Conservation (phyloP, 805 yeast genomes). For the Wickerhamomyces xylosicus region DNA sequence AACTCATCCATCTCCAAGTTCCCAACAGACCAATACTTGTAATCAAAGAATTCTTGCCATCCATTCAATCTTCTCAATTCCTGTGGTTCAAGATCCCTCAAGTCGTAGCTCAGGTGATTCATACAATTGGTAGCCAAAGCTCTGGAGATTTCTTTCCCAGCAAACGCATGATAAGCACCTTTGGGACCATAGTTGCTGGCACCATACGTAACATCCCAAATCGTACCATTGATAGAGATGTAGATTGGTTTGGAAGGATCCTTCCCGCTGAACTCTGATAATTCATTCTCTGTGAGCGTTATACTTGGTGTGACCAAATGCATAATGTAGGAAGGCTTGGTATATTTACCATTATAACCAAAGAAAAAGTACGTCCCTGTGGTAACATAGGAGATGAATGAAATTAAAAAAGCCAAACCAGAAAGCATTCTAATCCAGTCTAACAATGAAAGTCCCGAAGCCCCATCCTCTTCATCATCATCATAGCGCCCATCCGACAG, state of each 20-base stretch:
- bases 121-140: conserved; percentile 54
- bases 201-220: conserved; percentile 41
- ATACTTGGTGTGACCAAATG: background rate
- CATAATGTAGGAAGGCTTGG: background rate
- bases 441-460: background rate
- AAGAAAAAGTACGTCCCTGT: background rate
- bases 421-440: background rate
- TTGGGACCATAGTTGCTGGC: conserved; percentile 34
- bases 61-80: conserved; percentile 17
- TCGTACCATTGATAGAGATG: conserved; percentile 39
- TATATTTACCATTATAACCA: background rate
- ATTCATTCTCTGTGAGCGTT: conserved; percentile 25
- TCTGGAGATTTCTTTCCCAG: conserved; percentile 46
- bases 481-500: too few species aligned
- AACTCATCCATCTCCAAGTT: conserved; percentile 6
- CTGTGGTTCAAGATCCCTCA: conserved; percentile 35
- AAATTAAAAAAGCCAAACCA: background rate
- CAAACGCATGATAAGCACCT: conserved; percentile 35
- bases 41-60: conserved; percentile 19
- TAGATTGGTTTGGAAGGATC: conserved; percentile 34
- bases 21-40: conserved; percentile 17
- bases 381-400: background rate
- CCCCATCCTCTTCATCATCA: too few species aligned
- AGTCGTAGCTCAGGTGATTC: conserved; percentile 42
- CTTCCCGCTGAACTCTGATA: conserved; percentile 34